Percentiles rank a stretch among this genome's conserved stretches.
Evolutionary conservation across 177 flowering plant genomes (phyloP).

Genomic region (Tripterygium wilfordii): DNA sequence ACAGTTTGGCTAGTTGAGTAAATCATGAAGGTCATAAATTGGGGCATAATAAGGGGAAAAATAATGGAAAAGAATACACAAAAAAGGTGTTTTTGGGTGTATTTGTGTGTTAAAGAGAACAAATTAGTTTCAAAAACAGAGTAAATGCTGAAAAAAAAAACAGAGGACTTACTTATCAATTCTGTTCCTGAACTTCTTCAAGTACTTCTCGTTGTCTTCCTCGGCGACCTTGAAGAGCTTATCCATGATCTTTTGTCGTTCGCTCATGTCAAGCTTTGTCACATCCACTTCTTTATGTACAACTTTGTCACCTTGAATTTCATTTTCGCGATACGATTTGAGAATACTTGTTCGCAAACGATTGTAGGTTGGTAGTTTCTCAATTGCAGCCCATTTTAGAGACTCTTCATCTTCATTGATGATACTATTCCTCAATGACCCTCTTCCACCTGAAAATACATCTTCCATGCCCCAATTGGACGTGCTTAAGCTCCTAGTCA

Average conservation of each 20-base stretch:
- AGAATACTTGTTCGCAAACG: conserved; percentile 58
- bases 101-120: too few species aligned
- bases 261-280: conserved; percentile 48
- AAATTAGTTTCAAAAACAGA: conserved; percentile 1
- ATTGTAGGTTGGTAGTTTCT: conserved; percentile 69
- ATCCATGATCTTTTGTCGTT: conserved; percentile 70
- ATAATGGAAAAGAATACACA: too few species aligned
- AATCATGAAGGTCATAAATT: too few species aligned
- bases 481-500: conserved; percentile 36
- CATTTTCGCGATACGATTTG: conserved; percentile 34
- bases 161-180: conserved; percentile 70
- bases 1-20: too few species aligned
- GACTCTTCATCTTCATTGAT: conserved; percentile 69
- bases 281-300: conserved; percentile 66
- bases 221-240: conserved; percentile 63
- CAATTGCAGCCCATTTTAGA: conserved; percentile 67
- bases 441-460: conserved; percentile 22
- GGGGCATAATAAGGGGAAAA: too few species aligned
- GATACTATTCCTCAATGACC: conserved; percentile 23
- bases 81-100: too few species aligned
- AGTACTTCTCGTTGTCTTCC: conserved; percentile 83
- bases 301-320: conserved; percentile 7
- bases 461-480: conserved; percentile 45
- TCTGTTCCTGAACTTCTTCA: conserved; percentile 62
- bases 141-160: too few species aligned